Conservation (phyloP, 306 rosid species). For the Quercus ilex region DNA sequence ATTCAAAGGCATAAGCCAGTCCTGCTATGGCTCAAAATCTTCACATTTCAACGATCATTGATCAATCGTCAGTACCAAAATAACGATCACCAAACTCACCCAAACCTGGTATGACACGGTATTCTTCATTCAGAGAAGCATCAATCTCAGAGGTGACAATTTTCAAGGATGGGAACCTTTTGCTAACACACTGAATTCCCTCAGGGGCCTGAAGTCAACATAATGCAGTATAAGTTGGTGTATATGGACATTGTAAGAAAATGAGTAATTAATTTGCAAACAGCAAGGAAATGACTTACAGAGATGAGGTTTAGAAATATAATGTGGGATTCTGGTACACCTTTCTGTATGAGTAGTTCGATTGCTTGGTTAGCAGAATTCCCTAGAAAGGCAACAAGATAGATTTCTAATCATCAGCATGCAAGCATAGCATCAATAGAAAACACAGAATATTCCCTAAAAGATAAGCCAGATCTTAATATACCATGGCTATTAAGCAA, state of each 20-base stretch:
- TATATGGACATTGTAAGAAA: not conserved
- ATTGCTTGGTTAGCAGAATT: conserved; percentile 98
- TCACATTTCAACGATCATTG: not conserved
- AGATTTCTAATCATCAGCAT: conserved; percentile 15
- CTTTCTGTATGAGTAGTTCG: conserved; percentile 84
- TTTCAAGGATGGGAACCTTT: conserved; percentile 80
- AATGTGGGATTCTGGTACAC: conserved; percentile 92
- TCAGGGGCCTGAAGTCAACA: conserved; percentile 75
- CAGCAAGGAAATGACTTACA: conserved; percentile 49
- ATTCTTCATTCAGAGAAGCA: conserved; percentile 67
- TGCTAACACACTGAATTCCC: conserved; percentile 88
- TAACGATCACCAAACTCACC: conserved; percentile 98
- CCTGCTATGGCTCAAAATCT: not conserved
- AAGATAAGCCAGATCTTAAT: not conserved
- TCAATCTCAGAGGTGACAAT: conserved; percentile 98
- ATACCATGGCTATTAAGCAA: not conserved
- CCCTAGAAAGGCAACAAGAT: conserved; percentile 46
- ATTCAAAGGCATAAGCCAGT: conserved; percentile 2
- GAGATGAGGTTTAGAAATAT: conserved; percentile 91
- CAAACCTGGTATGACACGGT: conserved; percentile 86
- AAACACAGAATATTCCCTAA: not conserved
- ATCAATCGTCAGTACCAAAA: conserved; percentile 78
- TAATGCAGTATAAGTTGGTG: conserved; percentile 1
- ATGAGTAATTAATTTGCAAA: not conserved
- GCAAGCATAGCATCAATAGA: not conserved